Evolutionary conservation across 768 basidiomycete genomes (phyloP), one percentile per base, ranked within the genome.

Genomic region (Boletus barrowsii): DNA sequence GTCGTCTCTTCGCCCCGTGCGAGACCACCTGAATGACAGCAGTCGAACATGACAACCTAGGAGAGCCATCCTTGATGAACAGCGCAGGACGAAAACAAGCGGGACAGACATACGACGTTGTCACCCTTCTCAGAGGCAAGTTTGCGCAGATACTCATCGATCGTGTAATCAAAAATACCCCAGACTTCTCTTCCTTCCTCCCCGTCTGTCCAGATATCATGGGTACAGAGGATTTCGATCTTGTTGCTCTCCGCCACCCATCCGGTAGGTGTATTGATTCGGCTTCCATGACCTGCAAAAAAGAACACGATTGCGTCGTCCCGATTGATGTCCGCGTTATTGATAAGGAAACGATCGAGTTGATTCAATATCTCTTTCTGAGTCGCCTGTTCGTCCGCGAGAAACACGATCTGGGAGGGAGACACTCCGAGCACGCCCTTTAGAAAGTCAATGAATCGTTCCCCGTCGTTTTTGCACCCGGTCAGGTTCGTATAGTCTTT

Each of bases 11-110:
- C 20, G 7, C 24, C 47, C 15, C 63, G 57, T 11, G 60, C 11
- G 29, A 60, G 57, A 42, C 63, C 63, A 4, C 63, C 63, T 1
- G 63, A 62, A 48, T 58, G 54, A 40, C 62, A 64, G 13, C 62
- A 64, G 37, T 64, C 62, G 24, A 64, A 56, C 14, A 64, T 26
- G 17, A 33, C 54, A 20, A 64, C 42, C 62, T 64, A 37, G 17
- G 39, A 39, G 24, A 11, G 14, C 0, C 15, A 30, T 9, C 4
- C 9, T 49, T 2, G 10, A 14, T n/a, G 11, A 49, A 29, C 5
- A 20, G 4, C n/a, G n/a, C 3, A 1, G 6, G 10, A 35, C 7
- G 2, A 6, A 14, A 37, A 18, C 11, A 29, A 20, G 15, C 7
- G 8, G 18, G 37, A n/a, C 2, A 10, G 5, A 48, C 60, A 14